Evolutionary conservation across 2,329 filamentous ascomycete species (phyloP).

Genomic region (Phyllosticta citribraziliensis): DNA sequence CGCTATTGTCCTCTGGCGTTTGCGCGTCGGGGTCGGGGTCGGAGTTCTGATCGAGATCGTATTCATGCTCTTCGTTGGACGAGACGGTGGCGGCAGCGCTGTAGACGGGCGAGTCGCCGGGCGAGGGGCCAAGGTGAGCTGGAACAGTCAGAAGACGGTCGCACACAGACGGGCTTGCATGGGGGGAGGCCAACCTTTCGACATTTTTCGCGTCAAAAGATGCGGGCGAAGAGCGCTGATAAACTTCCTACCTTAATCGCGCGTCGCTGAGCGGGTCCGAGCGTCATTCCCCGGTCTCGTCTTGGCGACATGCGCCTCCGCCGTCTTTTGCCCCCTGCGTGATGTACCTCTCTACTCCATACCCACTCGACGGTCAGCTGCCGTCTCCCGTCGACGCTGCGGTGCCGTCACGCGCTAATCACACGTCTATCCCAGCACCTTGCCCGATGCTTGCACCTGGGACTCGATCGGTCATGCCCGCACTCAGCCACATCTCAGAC

Average conservation of each 20-base stretch:
- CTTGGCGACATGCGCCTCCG: not conserved
- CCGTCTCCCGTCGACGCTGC: not conserved
- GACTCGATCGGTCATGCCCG: not conserved
- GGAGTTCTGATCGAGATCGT: conserved; percentile 17
- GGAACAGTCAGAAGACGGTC: not conserved
- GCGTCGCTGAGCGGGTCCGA: conserved; percentile 1
- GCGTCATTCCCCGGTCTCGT: not conserved
- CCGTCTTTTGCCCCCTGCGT: not conserved
- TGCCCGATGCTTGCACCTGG: not conserved
- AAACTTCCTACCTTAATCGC: conserved; percentile 4
- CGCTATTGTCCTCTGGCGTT: conserved; percentile 12
- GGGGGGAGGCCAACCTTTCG: conserved; percentile 1
- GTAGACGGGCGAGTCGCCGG: conserved; percentile 27
- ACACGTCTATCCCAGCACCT: not conserved
- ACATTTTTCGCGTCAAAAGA: conserved; percentile 5
- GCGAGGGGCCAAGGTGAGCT: conserved; percentile 18
- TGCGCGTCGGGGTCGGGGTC: conserved; percentile 21
- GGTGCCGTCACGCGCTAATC: not conserved
- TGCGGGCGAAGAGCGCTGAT: conserved; percentile 4
- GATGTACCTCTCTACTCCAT: not conserved
- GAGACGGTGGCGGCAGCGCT: conserved; percentile 22
- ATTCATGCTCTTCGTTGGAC: conserved; percentile 26
- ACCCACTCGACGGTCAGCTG: not conserved
- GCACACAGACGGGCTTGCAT: not conserved
- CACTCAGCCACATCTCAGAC: not conserved